Conservation (phyloP, 371 early-diverging fungal genomes). For the Batkoa obscura region DNA sequence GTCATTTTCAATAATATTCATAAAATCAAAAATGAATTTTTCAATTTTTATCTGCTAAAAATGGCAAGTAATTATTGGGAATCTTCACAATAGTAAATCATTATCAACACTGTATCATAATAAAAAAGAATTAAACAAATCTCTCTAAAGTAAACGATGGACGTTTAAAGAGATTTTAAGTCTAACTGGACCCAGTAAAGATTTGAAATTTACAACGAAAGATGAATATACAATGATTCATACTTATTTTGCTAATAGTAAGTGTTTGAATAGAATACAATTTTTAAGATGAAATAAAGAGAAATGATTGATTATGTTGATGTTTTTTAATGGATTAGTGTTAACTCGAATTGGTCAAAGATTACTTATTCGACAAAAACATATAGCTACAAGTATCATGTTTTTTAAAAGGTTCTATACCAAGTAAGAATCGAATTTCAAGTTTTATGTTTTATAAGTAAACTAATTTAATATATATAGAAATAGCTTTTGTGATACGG, state of each 20-base stretch:
- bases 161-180: background rate
- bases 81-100: slow-evolving; percentile 4
- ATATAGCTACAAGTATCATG: slow-evolving; percentile 63
- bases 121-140: background rate
- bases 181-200: background rate
- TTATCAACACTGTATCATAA: background rate
- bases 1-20: background rate
- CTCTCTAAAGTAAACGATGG: background rate
- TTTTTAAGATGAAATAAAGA: background rate
- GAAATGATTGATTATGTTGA: too few relatives aligned
- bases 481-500: slow-evolving; percentile 43
- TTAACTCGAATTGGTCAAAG: slow-evolving; percentile 56
- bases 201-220: background rate
- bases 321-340: slow-evolving; percentile 22
- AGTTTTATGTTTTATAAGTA: background rate
- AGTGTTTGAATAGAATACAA: background rate
- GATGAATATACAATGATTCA: slow-evolving; percentile 1
- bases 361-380: slow-evolving; percentile 54
- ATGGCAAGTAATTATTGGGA: slow-evolving; percentile 3
- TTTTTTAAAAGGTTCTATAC: slow-evolving; percentile 80
- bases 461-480: too few relatives aligned
- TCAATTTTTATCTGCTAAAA: background rate
- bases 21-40: background rate
- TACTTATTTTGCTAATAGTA: background rate
- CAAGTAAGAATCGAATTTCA: slow-evolving; percentile 28